Percentiles rank a stretch among this genome's conserved stretches.
phyloP scores from a whole-genome alignment of 2,329 filamentous ascomycete species.

The Fusarium gaditjirri region DNA sequence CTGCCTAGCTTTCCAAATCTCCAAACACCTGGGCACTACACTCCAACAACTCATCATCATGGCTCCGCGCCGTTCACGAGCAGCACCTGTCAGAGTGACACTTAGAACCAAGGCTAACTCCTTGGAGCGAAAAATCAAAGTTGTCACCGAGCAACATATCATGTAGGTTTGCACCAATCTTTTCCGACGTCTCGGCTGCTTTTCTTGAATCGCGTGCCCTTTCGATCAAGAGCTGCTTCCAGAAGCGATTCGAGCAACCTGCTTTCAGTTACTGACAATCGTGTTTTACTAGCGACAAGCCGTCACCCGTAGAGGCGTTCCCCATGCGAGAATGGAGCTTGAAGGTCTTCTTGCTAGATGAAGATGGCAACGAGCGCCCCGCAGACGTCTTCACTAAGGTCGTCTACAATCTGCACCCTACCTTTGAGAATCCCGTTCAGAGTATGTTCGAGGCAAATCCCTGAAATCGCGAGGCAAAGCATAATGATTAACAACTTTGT shows the following conservation, averaged over 20 bases:
- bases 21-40: background rate
- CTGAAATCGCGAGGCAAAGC: background rate
- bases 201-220: background rate
- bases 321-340: conserved; percentile 95
- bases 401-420: conserved; percentile 92
- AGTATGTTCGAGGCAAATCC: conserved; percentile 63
- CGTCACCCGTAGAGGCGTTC: conserved; percentile 84
- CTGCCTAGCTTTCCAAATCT: conserved; percentile 4
- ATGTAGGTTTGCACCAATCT: conserved; percentile 69
- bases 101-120: conserved; percentile 43
- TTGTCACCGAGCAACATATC: conserved; percentile 90
- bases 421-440: conserved; percentile 87
- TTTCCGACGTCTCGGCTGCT: background rate
- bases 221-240: background rate
- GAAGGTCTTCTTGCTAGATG: conserved; percentile 84
- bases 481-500: conserved; percentile 29
- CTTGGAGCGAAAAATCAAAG: conserved; percentile 85
- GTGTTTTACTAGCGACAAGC: conserved; percentile 66
- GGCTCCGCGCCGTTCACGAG: conserved; percentile 27
- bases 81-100: conserved; percentile 22
- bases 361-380: conserved; percentile 83
- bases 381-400: conserved; percentile 92
- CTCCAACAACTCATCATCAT: conserved; percentile 19
- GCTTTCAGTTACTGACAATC: conserved; percentile 4
- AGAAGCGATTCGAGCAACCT: background rate